Conservation (phyloP, 805 yeast species). For the Suhomyces xylopsoci region DNA sequence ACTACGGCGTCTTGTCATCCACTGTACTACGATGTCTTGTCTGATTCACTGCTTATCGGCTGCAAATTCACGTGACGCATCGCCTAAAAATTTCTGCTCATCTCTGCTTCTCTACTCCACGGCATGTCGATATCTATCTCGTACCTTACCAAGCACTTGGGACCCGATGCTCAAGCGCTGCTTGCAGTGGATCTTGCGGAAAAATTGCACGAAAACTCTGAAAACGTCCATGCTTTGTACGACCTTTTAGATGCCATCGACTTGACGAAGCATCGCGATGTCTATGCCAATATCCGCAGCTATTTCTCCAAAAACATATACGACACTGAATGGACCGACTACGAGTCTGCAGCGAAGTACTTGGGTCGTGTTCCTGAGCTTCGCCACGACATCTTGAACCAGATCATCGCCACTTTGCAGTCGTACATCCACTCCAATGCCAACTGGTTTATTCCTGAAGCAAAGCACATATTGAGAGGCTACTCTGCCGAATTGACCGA, state of each 20-base stretch:
- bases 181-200: conserved; percentile 19
- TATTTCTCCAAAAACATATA: conserved; percentile 3
- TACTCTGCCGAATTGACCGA: background rate
- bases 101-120: background rate
- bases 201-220: conserved; percentile 13
- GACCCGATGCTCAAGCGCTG: conserved; percentile 16
- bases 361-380: conserved; percentile 14
- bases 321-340: conserved; percentile 3
- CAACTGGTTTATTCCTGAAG: conserved; percentile 17
- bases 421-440: conserved; percentile 6
- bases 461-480: conserved; percentile 4
- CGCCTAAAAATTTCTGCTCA: background rate
- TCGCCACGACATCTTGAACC: conserved; percentile 11
- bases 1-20: too few relatives aligned
- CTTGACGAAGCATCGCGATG: conserved; percentile 1
- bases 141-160: conserved; percentile 25
- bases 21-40: too few relatives aligned
- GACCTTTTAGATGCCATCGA: conserved; percentile 25
- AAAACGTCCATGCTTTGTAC: conserved; percentile 19
- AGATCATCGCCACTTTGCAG: conserved; percentile 3
- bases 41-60: background rate
- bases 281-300: conserved; percentile 6
- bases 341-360: conserved; percentile 13
- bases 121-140: conserved; percentile 10
- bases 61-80: background rate